Conservation (phyloP, 495 filamentous ascomycete species). For the Trichoderma reesei region DNA sequence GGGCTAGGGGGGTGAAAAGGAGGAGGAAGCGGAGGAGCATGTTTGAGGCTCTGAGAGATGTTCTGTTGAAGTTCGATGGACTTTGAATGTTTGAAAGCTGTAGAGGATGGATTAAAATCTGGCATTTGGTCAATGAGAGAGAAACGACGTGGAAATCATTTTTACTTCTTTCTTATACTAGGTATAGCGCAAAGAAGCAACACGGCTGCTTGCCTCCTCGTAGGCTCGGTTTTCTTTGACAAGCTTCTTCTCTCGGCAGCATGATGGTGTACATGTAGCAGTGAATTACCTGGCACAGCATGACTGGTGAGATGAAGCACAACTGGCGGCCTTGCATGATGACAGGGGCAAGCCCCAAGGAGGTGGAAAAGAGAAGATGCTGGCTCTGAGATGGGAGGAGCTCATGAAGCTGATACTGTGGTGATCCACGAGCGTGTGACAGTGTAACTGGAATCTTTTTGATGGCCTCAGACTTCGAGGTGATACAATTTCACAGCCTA, state of each 20-base stretch:
- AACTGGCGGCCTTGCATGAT: background rate
- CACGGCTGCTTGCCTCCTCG: background rate
- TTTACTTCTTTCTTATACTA: too few relatives aligned
- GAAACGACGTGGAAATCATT: background rate
- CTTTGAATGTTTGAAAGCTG: background rate
- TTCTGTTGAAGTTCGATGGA: too few relatives aligned
- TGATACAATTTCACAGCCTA: too few relatives aligned
- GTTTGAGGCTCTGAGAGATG: background rate
- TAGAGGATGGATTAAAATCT: background rate
- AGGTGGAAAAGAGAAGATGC: background rate
- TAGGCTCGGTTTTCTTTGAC: background rate
- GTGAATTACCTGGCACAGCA: conserved; percentile 2
- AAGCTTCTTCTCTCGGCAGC: background rate
- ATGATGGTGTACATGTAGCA: background rate
- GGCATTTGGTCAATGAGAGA: background rate
- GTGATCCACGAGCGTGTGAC: too few relatives aligned
- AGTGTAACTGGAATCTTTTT: too few relatives aligned
- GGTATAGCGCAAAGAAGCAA: too few relatives aligned
- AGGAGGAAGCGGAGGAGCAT: background rate
- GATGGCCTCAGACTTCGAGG: too few relatives aligned
- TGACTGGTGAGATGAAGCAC: conserved; percentile 4
- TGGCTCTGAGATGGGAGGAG: background rate
- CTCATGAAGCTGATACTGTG: too few relatives aligned
- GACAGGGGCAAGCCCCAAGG: too few relatives aligned
- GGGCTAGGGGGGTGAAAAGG: background rate